Evolutionary conservation across 163 green algal species (phyloP).

Genomic region (Dunaliella salina): DNA sequence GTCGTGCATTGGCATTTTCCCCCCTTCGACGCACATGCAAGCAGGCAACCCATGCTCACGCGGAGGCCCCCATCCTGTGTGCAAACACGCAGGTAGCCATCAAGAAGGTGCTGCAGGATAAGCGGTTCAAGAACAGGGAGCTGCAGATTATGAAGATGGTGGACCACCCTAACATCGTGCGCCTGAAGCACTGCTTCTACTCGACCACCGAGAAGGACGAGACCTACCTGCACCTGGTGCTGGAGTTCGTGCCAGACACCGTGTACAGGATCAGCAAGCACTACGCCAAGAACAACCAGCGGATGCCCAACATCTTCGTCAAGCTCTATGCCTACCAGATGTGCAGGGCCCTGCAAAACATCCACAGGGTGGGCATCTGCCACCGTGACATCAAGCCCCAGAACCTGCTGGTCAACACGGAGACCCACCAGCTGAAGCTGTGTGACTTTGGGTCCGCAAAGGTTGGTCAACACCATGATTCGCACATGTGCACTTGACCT

Average conservation of each 20-base stretch:
- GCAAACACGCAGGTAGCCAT: slow-evolving; percentile 80
- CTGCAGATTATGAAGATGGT: slow-evolving; percentile 98
- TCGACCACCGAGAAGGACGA: slow-evolving; percentile 74
- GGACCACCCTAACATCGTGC: slow-evolving; percentile 93
- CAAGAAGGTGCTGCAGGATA: slow-evolving; percentile 99
- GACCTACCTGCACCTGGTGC: slow-evolving; percentile 95
- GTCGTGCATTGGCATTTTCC: not conserved
- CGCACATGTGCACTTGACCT: too few relatives aligned
- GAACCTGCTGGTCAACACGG: slow-evolving; percentile 94
- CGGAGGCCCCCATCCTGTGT: too few relatives aligned
- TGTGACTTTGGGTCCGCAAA: slow-evolving; percentile 99
- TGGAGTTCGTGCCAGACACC: slow-evolving; percentile 97
- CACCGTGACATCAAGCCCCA: slow-evolving; percentile 98
- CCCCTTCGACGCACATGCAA: not conserved
- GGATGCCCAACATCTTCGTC: slow-evolving; percentile 90
- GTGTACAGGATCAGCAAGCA: slow-evolving; percentile 96
- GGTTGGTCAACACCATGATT: slow-evolving; percentile 26
- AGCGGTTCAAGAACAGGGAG: slow-evolving; percentile 99
- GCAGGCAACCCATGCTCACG: not conserved
- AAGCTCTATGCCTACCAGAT: slow-evolving; percentile 99
- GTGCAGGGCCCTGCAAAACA: slow-evolving; percentile 84
- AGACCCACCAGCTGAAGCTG: slow-evolving; percentile 93
- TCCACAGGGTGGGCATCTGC: slow-evolving; percentile 91
- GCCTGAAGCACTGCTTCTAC: slow-evolving; percentile 97
- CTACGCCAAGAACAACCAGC: slow-evolving; percentile 87